phyloP scores from a whole-genome alignment of 176 grass and related monocot genomes.

The Oryza rufipogon region DNA sequence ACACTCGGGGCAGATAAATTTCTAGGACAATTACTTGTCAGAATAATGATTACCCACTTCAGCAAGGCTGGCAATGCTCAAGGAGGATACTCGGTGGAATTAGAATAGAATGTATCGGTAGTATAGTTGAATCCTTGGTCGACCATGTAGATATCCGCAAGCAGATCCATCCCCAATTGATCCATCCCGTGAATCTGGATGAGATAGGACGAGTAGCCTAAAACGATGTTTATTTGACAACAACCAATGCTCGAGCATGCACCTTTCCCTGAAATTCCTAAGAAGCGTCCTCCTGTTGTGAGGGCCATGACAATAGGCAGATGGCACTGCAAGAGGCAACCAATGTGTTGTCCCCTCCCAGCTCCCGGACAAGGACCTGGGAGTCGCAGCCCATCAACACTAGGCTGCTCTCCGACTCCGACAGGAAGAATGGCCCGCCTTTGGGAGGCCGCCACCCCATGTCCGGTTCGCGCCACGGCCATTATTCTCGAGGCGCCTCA shows the following conservation, averaged over 20 bases:
- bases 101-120: too few relatives aligned
- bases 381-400: not conserved
- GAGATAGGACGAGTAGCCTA: not conserved
- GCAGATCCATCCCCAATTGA: too few relatives aligned
- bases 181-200: too few relatives aligned
- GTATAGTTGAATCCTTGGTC: not conserved
- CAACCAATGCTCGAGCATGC: constrained; percentile 31
- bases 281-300: too few relatives aligned
- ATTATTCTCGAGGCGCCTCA: too few relatives aligned
- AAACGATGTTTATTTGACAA: constrained; percentile 26
- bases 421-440: not conserved
- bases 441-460: not conserved
- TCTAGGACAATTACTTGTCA: too few relatives aligned
- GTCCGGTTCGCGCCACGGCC: not conserved
- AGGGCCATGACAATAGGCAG: too few relatives aligned
- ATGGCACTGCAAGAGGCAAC: too few relatives aligned
- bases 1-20: not conserved
- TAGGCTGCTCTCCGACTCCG: not conserved
- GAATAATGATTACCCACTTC: constrained; percentile 37
- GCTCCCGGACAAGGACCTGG: not conserved
- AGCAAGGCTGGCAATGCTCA: not conserved
- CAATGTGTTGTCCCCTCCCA: too few relatives aligned
- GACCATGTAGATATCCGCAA: too few relatives aligned
- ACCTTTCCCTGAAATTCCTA: too few relatives aligned
- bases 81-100: too few relatives aligned